Evolutionary conservation across 164 flowering plant genomes (phyloP).

Genomic region (Warburgia ugandensis): DNA sequence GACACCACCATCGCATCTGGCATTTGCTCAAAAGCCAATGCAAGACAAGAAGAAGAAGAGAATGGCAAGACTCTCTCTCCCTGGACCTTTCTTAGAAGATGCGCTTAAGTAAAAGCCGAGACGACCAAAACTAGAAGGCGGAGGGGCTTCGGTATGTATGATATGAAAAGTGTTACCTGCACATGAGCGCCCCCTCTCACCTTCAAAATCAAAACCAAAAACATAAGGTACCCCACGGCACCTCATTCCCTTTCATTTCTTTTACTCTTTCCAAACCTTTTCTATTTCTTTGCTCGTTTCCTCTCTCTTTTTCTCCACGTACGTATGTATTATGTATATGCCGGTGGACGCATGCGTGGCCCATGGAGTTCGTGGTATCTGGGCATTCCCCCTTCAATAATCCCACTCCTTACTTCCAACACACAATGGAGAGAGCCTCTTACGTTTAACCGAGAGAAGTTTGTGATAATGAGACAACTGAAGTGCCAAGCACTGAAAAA

Average conservation of each 20-base stretch:
- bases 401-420: no score
- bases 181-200: no score
- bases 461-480: no score
- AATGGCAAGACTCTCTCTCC: no score
- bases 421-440: no score
- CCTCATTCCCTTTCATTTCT: not conserved
- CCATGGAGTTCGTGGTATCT: not conserved
- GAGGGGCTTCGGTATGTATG: not conserved
- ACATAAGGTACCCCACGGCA: constrained; percentile 1
- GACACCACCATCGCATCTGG: no score
- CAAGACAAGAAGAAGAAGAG: not conserved
- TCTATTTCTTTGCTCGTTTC: no score
- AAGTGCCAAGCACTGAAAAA: no score
- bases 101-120: not conserved
- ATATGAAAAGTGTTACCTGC: no score
- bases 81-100: not conserved
- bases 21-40: not conserved
- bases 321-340: not conserved
- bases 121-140: not conserved
- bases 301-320: not conserved
- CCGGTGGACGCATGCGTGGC: not conserved
- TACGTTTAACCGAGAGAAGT: no score
- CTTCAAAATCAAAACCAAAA: constrained; percentile 1
- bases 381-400: not conserved
- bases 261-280: not conserved